Evolutionary conservation across 768 basidiomycete genomes (phyloP).

Genomic region (Boletales sp.): DNA sequence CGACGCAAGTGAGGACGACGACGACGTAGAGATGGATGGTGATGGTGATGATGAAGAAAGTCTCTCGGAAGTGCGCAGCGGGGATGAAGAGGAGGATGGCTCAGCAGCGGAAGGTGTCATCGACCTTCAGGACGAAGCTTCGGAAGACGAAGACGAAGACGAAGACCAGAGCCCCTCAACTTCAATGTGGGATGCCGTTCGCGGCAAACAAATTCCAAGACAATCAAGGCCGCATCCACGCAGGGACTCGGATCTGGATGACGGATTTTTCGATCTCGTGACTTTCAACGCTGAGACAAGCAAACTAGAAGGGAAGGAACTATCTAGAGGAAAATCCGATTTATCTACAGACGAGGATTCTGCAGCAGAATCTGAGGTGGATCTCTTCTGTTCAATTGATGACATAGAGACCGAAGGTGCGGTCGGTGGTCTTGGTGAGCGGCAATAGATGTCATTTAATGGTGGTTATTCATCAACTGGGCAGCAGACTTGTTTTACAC

Average conservation of each 20-base stretch:
- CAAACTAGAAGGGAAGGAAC: constrained; percentile 62
- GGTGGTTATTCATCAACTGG: constrained; percentile 1
- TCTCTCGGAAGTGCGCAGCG: constrained; percentile 26
- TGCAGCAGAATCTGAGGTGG: constrained; percentile 54
- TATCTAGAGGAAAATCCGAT: constrained; percentile 59
- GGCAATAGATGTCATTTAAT: background rate
- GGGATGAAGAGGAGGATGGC: constrained; percentile 22
- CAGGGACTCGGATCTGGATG: constrained; percentile 61
- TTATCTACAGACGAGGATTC: constrained; percentile 47
- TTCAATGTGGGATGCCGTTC: constrained; percentile 27
- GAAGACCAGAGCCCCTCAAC: constrained; percentile 22
- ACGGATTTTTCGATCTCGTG: constrained; percentile 85
- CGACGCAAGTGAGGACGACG: constrained; percentile 29
- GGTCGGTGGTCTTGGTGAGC: constrained; percentile 42
- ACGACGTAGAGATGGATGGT: too few relatives aligned
- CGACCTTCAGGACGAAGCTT: constrained; percentile 36
- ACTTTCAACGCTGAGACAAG: constrained; percentile 87
- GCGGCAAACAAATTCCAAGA: constrained; percentile 23
- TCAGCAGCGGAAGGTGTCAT: constrained; percentile 25
- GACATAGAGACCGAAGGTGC: constrained; percentile 39
- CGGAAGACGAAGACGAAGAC: constrained; percentile 38
- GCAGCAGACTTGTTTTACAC: constrained; percentile 60
- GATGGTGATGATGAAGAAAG: constrained; percentile 14
- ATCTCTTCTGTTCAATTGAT: constrained; percentile 65
- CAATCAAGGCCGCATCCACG: constrained; percentile 16